Base-by-base conservation (phyloP, 495 filamentous ascomycete species). In the Penicillium verhagenii region DNA sequence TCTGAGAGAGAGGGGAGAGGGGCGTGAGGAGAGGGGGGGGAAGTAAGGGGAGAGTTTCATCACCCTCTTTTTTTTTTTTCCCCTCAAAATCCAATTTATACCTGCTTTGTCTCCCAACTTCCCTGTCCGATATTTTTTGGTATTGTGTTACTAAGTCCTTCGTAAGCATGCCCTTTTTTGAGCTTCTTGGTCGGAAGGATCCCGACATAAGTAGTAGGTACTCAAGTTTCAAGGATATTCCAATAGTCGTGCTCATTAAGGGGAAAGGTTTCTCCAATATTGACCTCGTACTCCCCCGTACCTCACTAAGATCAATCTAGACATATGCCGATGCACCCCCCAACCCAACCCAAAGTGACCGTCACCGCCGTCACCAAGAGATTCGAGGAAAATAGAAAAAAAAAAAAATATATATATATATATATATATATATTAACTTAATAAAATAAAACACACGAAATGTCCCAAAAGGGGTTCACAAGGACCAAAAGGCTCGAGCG, bases 401-500 rank as follows among this genome's bases (percentile, higher is more conserved):
- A 35, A 35, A 35, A n/a, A n/a, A n/a, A n/a, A n/a, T n/a, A n/a
- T n/a, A n/a, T n/a, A n/a, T n/a, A n/a, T n/a, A n/a, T n/a, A n/a
- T n/a, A n/a, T n/a, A n/a, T n/a, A n/a, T n/a, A n/a, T n/a, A n/a
- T n/a, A n/a, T n/a, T n/a, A n/a, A n/a, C n/a, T n/a, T n/a, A n/a
- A n/a, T n/a, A n/a, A n/a, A n/a, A n/a, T n/a, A n/a, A n/a, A n/a
- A n/a, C n/a, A n/a, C n/a, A n/a, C n/a, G n/a, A n/a, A n/a, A n/a
- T n/a, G n/a, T n/a, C 33, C 33, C 33, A n/a, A 35, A 35, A 35
- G 10, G 21, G n/a, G n/a, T n/a, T n/a, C n/a, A n/a, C n/a, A n/a
- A n/a, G n/a, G n/a, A n/a, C n/a, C n/a, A n/a, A 46, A 53, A 47
- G 49, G 47, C 58, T 57, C 58, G 50, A 64, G 59, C 58, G 51